A percentile compares a stretch with the other conserved stretches of the same genome.
phyloP scores from a whole-genome alignment of 116 monocot species.

The Papilionanthe hybrid region DNA sequence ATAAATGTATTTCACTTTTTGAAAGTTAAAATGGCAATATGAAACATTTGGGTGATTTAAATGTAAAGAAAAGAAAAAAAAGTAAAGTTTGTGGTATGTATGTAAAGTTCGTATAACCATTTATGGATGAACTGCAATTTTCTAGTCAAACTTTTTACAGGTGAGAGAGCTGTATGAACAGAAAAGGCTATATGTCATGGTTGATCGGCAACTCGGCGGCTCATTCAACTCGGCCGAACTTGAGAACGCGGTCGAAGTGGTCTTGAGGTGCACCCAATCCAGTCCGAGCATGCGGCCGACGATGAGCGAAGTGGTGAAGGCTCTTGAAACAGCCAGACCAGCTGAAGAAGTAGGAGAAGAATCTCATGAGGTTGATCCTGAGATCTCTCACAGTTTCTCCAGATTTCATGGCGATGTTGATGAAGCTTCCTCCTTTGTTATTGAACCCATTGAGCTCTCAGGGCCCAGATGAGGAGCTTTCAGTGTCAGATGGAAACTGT shows the following conservation, averaged over 20 bases:
- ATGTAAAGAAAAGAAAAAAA: no score
- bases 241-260: conserved; percentile 54
- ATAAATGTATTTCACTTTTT: no score
- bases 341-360: conserved; percentile 28
- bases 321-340: conserved; percentile 44
- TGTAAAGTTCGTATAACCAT: no score
- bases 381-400: conserved; percentile 47
- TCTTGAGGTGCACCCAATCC: conserved; percentile 61
- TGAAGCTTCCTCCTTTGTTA: conserved; percentile 77
- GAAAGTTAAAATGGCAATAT: no score
- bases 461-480: conserved; percentile 57
- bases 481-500: not conserved
- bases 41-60: no score
- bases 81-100: no score
- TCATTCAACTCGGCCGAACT: conserved; percentile 46
- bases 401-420: conserved; percentile 34
- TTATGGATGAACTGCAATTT: not conserved
- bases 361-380: conserved; percentile 12
- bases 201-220: conserved; percentile 56
- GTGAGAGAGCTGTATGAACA: conserved; percentile 53
- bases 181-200: conserved; percentile 47
- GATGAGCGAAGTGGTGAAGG: conserved; percentile 74
- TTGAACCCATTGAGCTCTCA: conserved; percentile 86
- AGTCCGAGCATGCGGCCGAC: conserved; percentile 67
- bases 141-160: conserved; percentile 22